phyloP scores from a whole-genome alignment of 1,284 basidiomycete species.

The Ceratobasidium sp. region DNA sequence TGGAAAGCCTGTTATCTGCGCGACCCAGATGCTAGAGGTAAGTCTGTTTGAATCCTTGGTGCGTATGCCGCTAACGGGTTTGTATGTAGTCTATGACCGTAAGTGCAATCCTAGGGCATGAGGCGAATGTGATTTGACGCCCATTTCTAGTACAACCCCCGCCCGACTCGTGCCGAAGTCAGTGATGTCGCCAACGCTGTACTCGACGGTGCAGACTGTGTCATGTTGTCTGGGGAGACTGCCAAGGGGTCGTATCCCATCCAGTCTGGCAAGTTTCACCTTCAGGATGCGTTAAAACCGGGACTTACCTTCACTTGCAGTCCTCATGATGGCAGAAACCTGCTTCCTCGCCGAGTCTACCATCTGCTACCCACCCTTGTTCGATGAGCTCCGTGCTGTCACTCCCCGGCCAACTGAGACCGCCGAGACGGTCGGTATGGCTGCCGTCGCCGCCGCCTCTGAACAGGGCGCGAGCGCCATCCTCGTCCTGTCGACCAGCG shows the following conservation, averaged over 20 bases:
- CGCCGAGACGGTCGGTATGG: constrained; percentile 92
- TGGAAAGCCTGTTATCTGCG: constrained; percentile 98
- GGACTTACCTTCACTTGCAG: constrained; percentile 57
- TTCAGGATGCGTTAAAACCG: not conserved
- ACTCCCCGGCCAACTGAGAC: constrained; percentile 90
- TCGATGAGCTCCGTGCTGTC: constrained; percentile 84
- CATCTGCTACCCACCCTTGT: constrained; percentile 92
- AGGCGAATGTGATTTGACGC: constrained; percentile 2
- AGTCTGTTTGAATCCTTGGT: constrained; percentile 51
- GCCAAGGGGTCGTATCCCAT: constrained; percentile 96
- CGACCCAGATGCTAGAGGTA: constrained; percentile 99
- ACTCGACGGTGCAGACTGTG: constrained; percentile 96
- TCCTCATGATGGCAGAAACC: constrained; percentile 99
- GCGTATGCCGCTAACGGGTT: constrained; percentile 44
- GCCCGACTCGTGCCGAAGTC: too few species aligned
- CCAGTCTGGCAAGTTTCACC: constrained; percentile 77
- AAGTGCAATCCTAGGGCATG: constrained; percentile 53
- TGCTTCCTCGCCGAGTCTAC: constrained; percentile 94
- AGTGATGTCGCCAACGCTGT: constrained; percentile 99
- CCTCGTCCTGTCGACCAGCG: constrained; percentile 95
- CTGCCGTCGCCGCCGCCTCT: constrained; percentile 91
- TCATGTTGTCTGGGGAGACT: constrained; percentile 98
- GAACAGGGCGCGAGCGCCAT: constrained; percentile 96
- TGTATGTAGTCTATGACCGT: constrained; percentile 87
- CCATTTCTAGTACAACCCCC: constrained; percentile 83